Base-by-base conservation (phyloP, 495 filamentous ascomycete genomes). In the Neurospora sp. region DNA sequence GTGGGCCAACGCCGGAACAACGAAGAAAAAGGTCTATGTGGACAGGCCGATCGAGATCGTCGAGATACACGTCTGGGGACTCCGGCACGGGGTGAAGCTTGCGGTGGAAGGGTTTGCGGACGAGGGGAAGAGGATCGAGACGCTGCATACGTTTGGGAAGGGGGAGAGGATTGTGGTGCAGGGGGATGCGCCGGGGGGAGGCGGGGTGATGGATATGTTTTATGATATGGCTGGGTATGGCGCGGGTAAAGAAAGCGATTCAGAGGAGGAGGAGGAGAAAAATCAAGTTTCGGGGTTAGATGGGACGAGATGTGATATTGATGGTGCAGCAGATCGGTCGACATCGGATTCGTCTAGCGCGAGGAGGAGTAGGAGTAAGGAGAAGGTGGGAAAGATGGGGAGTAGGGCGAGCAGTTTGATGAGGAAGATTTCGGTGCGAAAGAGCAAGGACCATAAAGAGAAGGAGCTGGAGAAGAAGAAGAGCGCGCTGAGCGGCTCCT, bases 11-110 rank as follows among this genome's bases (percentile, higher is more conserved):
- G 81, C 86, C 71, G 88, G 83, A 35, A 35, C 9, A 66, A n/a
- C n/a, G 42, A 11, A 66, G 3, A 35, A 35, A 12, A 97, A 97
- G 83, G 84, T 86, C 39, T 99, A 98, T 77, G 85, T 96, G 3
- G 95, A 97, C 77, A 85, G 93, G 39, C 86, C 89, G 71, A 87
- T 97, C 35, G 95, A 97, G 84, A 90, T 99, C 42, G 78, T 93
- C 9, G 95, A 97, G 80, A 83, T 99, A 7, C 95, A 97, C 79
- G 87, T 95, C 4, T 97, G 94, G 93, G 96, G 96, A 0, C 79
- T 99, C 54, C 84, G 92, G 72, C 90, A 96, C 77, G 94, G 95
- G 0, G 95, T 97, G 18, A 95, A 96, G 81, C 89, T 98, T 54
- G 88, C 88, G 0, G 88, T 98, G 8, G 92, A 97, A 78, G 94